Percentiles rank a stretch among this genome's conserved stretches.
phyloP scores from a whole-genome alignment of 2,329 filamentous ascomycete species.

The Biscogniauxia sp. region DNA sequence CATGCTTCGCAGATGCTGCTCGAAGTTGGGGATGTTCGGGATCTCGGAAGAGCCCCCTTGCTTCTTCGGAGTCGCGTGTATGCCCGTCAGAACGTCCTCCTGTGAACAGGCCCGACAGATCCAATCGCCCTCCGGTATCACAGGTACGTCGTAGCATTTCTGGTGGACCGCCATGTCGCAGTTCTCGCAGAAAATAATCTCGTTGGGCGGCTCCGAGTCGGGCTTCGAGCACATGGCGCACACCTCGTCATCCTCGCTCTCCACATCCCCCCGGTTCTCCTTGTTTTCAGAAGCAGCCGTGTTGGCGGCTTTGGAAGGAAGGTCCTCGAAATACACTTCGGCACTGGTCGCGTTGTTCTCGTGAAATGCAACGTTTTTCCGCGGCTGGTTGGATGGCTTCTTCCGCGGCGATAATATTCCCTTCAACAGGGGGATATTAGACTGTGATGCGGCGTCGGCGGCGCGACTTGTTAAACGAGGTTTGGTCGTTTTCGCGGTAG shows the following conservation, averaged over 20 bases:
- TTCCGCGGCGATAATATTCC: constrained; percentile 57
- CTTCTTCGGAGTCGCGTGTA: constrained; percentile 13
- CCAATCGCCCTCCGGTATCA: constrained; percentile 63
- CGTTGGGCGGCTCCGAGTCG: constrained; percentile 56
- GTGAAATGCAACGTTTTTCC: constrained; percentile 57
- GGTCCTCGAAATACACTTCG: constrained; percentile 51
- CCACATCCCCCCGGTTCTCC: constrained; percentile 15
- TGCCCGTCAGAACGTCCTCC: constrained; percentile 38
- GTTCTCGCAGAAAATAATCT: constrained; percentile 63
- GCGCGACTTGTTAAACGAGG: constrained; percentile 6
- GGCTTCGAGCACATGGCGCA: constrained; percentile 58
- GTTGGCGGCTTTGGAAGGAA: constrained; percentile 39
- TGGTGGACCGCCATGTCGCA: constrained; percentile 64
- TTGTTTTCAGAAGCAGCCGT: constrained; percentile 13
- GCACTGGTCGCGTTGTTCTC: constrained; percentile 19
- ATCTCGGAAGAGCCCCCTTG: constrained; percentile 31
- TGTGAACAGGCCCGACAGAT: constrained; percentile 56
- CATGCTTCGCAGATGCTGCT: constrained; percentile 50
- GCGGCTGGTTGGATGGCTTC: constrained; percentile 36
- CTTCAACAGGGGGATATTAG: constrained; percentile 38
- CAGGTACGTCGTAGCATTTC: constrained; percentile 55
- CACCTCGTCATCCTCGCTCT: constrained; percentile 49
- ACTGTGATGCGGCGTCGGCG: constrained; percentile 11
- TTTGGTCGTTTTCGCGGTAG: constrained; percentile 12
- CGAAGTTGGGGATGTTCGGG: constrained; percentile 56